Base-by-base conservation (phyloP, 2,329 filamentous ascomycete genomes). In the Pseudogymnoascus sp. region DNA sequence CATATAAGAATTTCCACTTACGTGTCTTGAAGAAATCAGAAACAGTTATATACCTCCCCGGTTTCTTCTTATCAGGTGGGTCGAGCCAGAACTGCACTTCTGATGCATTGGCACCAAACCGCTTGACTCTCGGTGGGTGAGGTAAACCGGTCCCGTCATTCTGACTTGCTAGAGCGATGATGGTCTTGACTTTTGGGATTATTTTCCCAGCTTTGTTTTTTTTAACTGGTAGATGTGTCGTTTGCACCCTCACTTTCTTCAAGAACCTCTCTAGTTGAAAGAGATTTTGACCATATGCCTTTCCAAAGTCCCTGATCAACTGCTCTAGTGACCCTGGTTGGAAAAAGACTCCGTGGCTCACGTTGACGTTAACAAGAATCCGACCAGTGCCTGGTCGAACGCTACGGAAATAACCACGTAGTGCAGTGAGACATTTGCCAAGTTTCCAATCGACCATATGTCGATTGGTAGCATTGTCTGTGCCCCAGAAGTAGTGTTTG, bases 381-480 rank as follows among this genome's bases (percentile, higher is more conserved):
- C 84, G 77, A 38, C 77, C 78, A 12, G 82, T 81, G 2, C 82
- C 79, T 1, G 82, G 78, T 4, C 86, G 81, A 30, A 85, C 80
- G 67, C 83, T 86, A 9, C 83, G 75, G 67, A 82, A 87, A 71
- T 82, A 88, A 0, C 86, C 86, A 41, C 84, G 77, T 3, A 85
- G 70, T 0, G 83, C 83, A 57, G 81, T 74, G 0, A 88, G 73
- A 1, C 83, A 83, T 9, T 69, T 74, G 2, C 76, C 77, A 1
- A 87, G 75, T 2, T 58, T 16, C 4, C 20, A 7, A 4, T 14
- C n/a, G 12, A 18, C 37, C 1, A 2, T 2, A 25, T 4, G 12
- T 7, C 33, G 11, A 58, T 25, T 41, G 18, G 33, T 60, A 50
- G 58, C n/a, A 11, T 16, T 8, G 36, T 33, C 54, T 25, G 39